Base-by-base conservation (phyloP, 495 filamentous ascomycete species). In the Aspergillus sclerotioniger region DNA sequence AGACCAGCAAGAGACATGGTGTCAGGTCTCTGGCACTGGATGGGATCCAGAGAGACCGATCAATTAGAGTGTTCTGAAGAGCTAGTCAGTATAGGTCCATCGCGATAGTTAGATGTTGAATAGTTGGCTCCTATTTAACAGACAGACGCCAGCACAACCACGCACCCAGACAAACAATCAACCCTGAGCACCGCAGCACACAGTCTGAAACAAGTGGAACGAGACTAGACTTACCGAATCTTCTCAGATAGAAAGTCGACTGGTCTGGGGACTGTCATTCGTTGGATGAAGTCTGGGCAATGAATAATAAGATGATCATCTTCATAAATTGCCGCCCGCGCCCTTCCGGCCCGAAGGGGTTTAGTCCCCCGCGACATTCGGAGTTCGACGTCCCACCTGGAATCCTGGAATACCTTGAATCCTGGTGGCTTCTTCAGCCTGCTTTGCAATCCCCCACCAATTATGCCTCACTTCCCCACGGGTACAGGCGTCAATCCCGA, bases 401-500 rank as follows among this genome's bases (percentile, higher is more conserved):
- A 31, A 48, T 47, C 4, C 46, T 19, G 19, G 25, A 12, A 25
- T 33, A 20, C n/a, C 31, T 51, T 46, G 44, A 33, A 33, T 35
- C 46, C n/a, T n/a, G n/a, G n/a, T n/a, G n/a, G n/a, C n/a, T n/a
- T n/a, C n/a, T n/a, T n/a, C n/a, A n/a, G n/a, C 2, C 25, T 25
- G 25, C 25, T 3, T 5, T 25, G 25, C 25, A 25, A 25, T 19
- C 33, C 45, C 54, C 54, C 53, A 15, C 43, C 44, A 54, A 71
- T 61, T 32, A 79, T 77, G 76, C 76, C 74, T 54, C 65, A 64
- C 57, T 73, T 78, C 51, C 71, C 74, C 53, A 73, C 70, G 62
- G 63, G 65, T 25, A 66, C 67, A 1, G 69, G 67, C 13, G 46
- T 68, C 47, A 15, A 58, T 31, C 39, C 54, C 4, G 59, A 58